Percentiles rank a stretch among this genome's conserved stretches.
Evolutionary conservation across 1,139 yeast species (phyloP).

Genomic region (Keqinozyma sinolaborantium): DNA sequence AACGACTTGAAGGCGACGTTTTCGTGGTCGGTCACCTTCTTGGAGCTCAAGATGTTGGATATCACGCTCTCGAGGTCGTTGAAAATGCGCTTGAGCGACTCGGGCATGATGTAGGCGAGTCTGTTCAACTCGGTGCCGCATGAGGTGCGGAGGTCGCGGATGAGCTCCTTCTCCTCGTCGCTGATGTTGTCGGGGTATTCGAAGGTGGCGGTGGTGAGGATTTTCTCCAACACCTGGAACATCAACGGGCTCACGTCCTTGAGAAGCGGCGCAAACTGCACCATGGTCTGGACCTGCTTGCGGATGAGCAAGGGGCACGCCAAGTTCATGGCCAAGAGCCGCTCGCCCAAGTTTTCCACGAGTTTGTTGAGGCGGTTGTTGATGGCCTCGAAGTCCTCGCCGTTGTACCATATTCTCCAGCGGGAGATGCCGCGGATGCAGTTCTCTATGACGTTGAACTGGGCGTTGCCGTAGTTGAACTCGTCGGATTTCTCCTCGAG

Average conservation of each 20-base stretch:
- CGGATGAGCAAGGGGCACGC: conserved; percentile 79
- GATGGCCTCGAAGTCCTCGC: conserved; percentile 58
- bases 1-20: conserved; percentile 92
- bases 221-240: conserved; percentile 83
- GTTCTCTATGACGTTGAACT: conserved; percentile 83
- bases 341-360: conserved; percentile 74
- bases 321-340: conserved; percentile 69
- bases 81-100: conserved; percentile 74
- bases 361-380: conserved; percentile 55
- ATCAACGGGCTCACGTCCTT: conserved; percentile 70
- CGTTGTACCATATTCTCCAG: conserved; percentile 89
- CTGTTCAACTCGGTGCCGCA: conserved; percentile 95
- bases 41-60: conserved; percentile 62
- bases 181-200: conserved; percentile 66
- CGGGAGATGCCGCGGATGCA: conserved; percentile 91
- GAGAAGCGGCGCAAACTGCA: conserved; percentile 92
- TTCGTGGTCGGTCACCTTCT: conserved; percentile 84
- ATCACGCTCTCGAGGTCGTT: conserved; percentile 81
- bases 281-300: conserved; percentile 87
- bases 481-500: conserved; percentile 66
- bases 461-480: conserved; percentile 74
- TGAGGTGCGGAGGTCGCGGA: conserved; percentile 83
- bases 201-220: conserved; percentile 82
- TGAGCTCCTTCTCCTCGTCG: conserved; percentile 75
- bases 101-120: conserved; percentile 92